Evolutionary conservation across 805 yeast genomes (phyloP).

Genomic region (Candida ficus): DNA sequence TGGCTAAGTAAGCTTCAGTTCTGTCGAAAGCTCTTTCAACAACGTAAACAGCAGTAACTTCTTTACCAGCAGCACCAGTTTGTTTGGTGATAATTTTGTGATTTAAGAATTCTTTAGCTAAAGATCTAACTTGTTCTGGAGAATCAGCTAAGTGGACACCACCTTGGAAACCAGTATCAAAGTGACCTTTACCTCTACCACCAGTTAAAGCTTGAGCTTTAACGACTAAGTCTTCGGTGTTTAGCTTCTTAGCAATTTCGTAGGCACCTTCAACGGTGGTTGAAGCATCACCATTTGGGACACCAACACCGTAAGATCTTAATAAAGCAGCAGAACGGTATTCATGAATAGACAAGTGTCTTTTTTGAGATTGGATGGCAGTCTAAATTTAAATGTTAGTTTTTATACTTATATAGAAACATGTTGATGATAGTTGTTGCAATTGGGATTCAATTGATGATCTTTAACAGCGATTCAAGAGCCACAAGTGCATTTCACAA

Average conservation of each 20-base stretch:
- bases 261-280: slow-evolving; percentile 85
- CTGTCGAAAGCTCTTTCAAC: slow-evolving; percentile 92
- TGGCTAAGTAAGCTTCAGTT: slow-evolving; percentile 94
- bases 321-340: slow-evolving; percentile 89
- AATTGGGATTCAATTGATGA: too few species aligned
- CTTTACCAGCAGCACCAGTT: slow-evolving; percentile 96
- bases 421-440: too few species aligned
- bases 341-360: slow-evolving; percentile 90
- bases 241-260: slow-evolving; percentile 70
- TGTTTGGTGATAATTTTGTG: slow-evolving; percentile 96
- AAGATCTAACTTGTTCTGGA: slow-evolving; percentile 80
- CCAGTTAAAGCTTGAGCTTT: slow-evolving; percentile 99
- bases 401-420: too few species aligned
- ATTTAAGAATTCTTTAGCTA: slow-evolving; percentile 84
- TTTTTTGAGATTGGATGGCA: slow-evolving; percentile 30
- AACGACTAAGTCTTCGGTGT: slow-evolving; percentile 79
- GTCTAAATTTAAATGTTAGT: slow-evolving; percentile 7
- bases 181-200: slow-evolving; percentile 99
- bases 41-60: slow-evolving; percentile 92
- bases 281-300: slow-evolving; percentile 90
- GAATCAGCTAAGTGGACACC: slow-evolving; percentile 90
- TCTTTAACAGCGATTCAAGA: too few species aligned
- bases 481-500: too few species aligned
- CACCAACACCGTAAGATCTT: slow-evolving; percentile 76
- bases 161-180: slow-evolving; percentile 91